Base-by-base conservation (phyloP, 2,329 filamentous ascomycete genomes). In the Drechslerella coelobrocha region DNA sequence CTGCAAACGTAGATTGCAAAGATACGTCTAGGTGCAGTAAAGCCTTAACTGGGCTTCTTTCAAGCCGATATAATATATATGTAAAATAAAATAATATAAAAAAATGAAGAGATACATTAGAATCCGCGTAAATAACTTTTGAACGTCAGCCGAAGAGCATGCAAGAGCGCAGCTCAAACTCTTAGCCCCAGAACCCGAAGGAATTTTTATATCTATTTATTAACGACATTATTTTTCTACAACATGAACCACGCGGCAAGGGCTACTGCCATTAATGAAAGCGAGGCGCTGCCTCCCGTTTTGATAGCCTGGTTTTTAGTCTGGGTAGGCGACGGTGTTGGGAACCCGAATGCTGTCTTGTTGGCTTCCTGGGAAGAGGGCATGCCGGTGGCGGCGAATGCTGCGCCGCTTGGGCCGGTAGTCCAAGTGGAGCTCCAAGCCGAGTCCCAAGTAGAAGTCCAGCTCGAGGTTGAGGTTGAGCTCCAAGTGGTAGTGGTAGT, bases 261-360 rank as follows among this genome's bases (percentile, higher is more conserved):
- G 21, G 24, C 56, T 9, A 29, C 27, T 4, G 43, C 34, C 10
- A 68, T 48, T n/a, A 31, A 27, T 2, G 24, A 39, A 12, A 31
- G 17, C 5, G 53, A 57, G 1, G 51, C 8, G 10, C 56, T 61
- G 27, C 41, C 29, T 6, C 23, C 43, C 17, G 55, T n/a, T 2
- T 9, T 29, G 2, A 26, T 27, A 2, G 45, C 66, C 2, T 24
- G 45, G 29, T 37, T 63, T 29, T 59, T 48, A 12, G 66, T 71
- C 27, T 61, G 29, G 2, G 56, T 56, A 10, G 66, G 59, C 8
- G 37, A 27, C 12, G 65, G 65, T 4, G 34, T 63, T 3, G 59
- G 65, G 14, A 69, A 59, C 2, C 26, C 47, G 9, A 52, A 29
- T 19, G 66, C 34, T 6, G 50, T 63, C 17, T 26, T 53, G 26